phyloP scores from a whole-genome alignment of 1,139 yeast genomes.

The Zygoascus hellenicus region DNA sequence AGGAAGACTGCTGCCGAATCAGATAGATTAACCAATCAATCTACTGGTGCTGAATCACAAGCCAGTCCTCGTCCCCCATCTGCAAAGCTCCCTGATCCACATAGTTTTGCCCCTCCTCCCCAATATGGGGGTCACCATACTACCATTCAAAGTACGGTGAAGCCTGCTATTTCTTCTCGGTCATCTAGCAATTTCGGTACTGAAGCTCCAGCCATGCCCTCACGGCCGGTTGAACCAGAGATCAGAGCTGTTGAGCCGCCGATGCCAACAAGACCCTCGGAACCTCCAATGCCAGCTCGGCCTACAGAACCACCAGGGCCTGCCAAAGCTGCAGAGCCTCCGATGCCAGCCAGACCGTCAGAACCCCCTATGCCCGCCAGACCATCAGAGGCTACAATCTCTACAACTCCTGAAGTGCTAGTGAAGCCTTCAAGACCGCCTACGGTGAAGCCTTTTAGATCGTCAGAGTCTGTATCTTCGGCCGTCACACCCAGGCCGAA shows the following conservation, averaged over 20 bases:
- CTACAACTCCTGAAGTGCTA: conserved; percentile 11
- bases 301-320: background rate
- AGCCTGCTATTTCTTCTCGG: conserved; percentile 14
- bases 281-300: conserved; percentile 1
- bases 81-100: conserved; percentile 35
- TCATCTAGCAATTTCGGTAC: conserved; percentile 10
- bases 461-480: background rate
- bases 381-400: background rate
- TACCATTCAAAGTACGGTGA: conserved; percentile 6
- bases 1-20: background rate
- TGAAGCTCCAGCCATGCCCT: conserved; percentile 40
- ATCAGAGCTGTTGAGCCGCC: too few relatives aligned
- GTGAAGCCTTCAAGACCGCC: conserved; percentile 2
- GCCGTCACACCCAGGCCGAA: background rate
- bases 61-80: conserved; percentile 1
- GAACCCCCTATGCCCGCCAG: conserved; percentile 14
- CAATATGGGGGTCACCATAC: conserved; percentile 18
- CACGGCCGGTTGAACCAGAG: background rate
- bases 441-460: background rate
- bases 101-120: conserved; percentile 44
- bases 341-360: background rate
- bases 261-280: too few relatives aligned
- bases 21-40: background rate
- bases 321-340: background rate
- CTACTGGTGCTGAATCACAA: conserved; percentile 2